Percentiles rank a stretch among this genome's conserved stretches.
These are phyloP conservation scores for Pyricularia pennisetigena DNA, from an alignment of 2,329 filamentous ascomycete genomes.

Conservation along the genomic window DNA sequence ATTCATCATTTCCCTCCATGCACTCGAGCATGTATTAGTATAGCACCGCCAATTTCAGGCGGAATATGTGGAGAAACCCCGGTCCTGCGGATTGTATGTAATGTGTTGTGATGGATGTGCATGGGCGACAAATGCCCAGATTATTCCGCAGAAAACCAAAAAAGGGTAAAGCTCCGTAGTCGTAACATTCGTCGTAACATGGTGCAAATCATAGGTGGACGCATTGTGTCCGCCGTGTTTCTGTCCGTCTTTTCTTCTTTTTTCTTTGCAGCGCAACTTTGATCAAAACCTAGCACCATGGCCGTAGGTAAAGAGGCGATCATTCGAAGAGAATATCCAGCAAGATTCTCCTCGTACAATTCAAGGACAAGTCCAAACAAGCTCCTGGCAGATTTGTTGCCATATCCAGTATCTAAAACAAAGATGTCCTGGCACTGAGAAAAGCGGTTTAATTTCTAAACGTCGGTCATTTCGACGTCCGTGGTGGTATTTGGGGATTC, in stretches of 20 bases:
- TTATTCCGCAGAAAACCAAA: slow-evolving; percentile 2
- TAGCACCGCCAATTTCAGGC: slow-evolving; percentile 5
- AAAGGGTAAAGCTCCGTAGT: slow-evolving; percentile 1
- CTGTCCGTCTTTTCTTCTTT: slow-evolving; percentile 4
- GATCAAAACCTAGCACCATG: neutral
- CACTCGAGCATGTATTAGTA: slow-evolving; percentile 2
- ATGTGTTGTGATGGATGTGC: neutral
- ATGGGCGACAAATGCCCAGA: neutral
- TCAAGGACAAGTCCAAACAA: slow-evolving; percentile 11
- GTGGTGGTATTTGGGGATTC: slow-evolving; percentile 14
- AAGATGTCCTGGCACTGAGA: slow-evolving; percentile 12
- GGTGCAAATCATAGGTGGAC: neutral
- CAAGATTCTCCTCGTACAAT: slow-evolving; percentile 13
- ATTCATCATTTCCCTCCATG: neutral
- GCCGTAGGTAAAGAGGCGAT: neutral
- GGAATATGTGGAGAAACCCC: neutral
- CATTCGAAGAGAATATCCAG: slow-evolving; percentile 11
- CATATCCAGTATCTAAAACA: slow-evolving; percentile 23
- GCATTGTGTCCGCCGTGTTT: neutral
- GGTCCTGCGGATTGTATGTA: neutral
- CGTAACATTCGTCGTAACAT: slow-evolving; percentile 5
- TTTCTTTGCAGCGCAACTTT: neutral
- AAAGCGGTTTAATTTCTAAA: slow-evolving; percentile 23
- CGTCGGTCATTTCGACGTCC: slow-evolving; percentile 52
- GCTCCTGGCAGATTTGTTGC: slow-evolving; percentile 12